phyloP scores from a whole-genome alignment of 495 filamentous ascomycete species.

The Daldinia caldariorum region DNA sequence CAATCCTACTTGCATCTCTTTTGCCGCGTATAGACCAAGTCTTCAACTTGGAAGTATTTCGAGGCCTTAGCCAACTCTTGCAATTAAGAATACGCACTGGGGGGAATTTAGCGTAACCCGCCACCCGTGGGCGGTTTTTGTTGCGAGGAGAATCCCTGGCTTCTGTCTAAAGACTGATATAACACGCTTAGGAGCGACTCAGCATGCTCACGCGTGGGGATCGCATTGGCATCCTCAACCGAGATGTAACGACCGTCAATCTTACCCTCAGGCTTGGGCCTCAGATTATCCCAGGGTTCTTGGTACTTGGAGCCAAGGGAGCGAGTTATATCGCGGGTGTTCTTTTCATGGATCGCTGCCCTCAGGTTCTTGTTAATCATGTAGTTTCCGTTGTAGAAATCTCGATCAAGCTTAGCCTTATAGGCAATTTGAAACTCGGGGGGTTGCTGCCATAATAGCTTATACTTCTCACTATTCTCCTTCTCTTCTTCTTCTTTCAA shows the following conservation, averaged over 20 bases:
- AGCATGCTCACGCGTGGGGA: conserved; percentile 46
- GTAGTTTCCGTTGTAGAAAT: conserved; percentile 49
- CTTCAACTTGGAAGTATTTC: neutral
- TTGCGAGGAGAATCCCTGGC: conserved; percentile 3
- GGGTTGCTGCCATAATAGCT: conserved; percentile 1
- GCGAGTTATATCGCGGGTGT: conserved; percentile 42
- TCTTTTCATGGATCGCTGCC: conserved; percentile 39
- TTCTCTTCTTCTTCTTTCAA: conserved; percentile 4
- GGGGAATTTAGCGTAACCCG: neutral
- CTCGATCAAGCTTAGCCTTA: conserved; percentile 34
- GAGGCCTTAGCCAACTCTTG: neutral
- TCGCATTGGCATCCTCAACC: conserved; percentile 48
- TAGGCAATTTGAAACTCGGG: conserved; percentile 16
- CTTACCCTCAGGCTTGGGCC: conserved; percentile 30
- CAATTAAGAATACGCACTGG: neutral
- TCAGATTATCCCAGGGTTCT: conserved; percentile 15
- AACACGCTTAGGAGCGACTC: conserved; percentile 53
- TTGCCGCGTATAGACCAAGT: conserved; percentile 5
- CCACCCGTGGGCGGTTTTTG: neutral
- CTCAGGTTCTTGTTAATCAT: conserved; percentile 41
- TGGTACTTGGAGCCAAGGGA: conserved; percentile 38
- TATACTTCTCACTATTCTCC: neutral
- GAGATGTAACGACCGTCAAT: conserved; percentile 27
- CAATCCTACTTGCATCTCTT: neutral
- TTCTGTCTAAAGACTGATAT: conserved; percentile 46